phyloP scores from a whole-genome alignment of 495 filamentous ascomycete genomes.

The Talaromyces wortmannii region DNA sequence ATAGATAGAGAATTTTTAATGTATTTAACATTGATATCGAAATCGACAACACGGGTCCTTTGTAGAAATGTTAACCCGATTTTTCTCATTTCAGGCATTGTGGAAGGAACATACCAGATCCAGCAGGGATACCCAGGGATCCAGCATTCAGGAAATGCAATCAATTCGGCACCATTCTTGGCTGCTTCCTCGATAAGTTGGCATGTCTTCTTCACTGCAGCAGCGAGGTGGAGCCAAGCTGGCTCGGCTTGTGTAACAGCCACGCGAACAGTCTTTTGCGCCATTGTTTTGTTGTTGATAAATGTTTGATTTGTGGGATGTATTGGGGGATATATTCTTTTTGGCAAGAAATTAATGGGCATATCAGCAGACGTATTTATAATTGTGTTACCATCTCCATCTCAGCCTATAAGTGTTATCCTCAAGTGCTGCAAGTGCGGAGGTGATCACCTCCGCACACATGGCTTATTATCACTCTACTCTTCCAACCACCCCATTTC shows the following conservation, averaged over 20 bases:
- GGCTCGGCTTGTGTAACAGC: slow-evolving; percentile 48
- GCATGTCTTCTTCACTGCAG: slow-evolving; percentile 41
- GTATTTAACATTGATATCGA: slow-evolving; percentile 19
- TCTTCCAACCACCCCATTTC: no score
- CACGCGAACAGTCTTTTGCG: slow-evolving; percentile 18
- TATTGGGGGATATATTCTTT: no score
- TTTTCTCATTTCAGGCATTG: neutral
- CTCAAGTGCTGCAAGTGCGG: no score
- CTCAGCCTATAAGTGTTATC: no score
- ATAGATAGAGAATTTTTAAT: slow-evolving; percentile 41
- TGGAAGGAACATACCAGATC: slow-evolving; percentile 42
- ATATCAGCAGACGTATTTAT: no score
- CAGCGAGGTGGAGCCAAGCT: slow-evolving; percentile 45
- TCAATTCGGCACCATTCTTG: slow-evolving; percentile 37
- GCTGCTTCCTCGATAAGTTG: slow-evolving; percentile 46
- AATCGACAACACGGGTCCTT: neutral
- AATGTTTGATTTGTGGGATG: no score
- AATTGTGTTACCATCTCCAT: no score
- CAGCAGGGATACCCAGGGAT: slow-evolving; percentile 50
- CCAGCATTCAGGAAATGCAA: slow-evolving; percentile 51
- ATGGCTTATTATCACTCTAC: no score
- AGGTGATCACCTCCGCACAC: no score
- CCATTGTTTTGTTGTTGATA: no score
- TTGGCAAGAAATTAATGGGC: no score
- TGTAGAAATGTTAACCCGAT: neutral